phyloP scores from a whole-genome alignment of 441 rosid species.

The Metrosideros polymorpha region DNA sequence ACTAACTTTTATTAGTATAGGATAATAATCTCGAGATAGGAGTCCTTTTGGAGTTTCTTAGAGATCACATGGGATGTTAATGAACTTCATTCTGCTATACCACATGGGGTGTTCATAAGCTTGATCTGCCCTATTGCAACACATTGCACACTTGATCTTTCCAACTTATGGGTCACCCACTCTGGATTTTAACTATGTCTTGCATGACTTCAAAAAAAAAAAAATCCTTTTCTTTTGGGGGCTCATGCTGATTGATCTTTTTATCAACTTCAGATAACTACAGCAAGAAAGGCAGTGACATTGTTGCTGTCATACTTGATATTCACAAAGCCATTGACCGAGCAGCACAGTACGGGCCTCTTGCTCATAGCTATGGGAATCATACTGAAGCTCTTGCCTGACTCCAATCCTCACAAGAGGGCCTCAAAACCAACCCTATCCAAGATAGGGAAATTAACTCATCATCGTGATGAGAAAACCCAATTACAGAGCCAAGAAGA shows the following conservation, averaged over 20 bases:
- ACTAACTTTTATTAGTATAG: background rate
- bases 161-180: background rate
- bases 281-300: constrained; percentile 88
- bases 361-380: constrained; percentile 71
- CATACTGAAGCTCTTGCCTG: constrained; percentile 60
- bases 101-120: background rate
- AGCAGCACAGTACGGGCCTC: constrained; percentile 70
- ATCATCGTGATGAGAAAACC: background rate
- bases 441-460: background rate
- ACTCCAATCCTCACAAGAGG: constrained; percentile 25
- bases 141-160: background rate
- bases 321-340: constrained; percentile 80
- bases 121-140: background rate
- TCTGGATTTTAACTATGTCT: background rate
- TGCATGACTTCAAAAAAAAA: background rate
- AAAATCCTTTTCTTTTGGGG: background rate
- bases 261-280: constrained; percentile 43
- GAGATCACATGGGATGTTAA: background rate
- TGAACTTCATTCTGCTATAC: background rate
- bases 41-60: background rate
- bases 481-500: background rate
- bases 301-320: constrained; percentile 67
- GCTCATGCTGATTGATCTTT: background rate
- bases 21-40: background rate
- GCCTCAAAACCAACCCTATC: background rate